Evolutionary conservation across 2,329 filamentous ascomycete genomes (phyloP).

Genomic region (Venturia aucupariae): DNA sequence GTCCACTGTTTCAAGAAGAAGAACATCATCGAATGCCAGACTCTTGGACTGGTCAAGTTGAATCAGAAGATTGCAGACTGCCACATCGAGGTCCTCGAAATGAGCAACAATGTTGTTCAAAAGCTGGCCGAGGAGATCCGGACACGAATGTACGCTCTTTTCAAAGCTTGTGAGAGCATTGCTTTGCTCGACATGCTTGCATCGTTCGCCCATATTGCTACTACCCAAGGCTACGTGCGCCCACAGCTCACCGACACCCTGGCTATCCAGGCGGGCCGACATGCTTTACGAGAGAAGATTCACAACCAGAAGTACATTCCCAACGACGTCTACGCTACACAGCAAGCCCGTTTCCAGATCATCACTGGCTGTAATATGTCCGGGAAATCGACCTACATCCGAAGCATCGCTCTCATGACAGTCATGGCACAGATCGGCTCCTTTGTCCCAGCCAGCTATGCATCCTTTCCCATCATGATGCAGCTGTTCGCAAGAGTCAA

Average conservation of each 20-base stretch:
- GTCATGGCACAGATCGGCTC: conserved; percentile 92
- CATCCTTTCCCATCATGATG: conserved; percentile 67
- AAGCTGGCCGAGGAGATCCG: conserved; percentile 64
- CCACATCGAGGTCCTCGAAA: conserved; percentile 68
- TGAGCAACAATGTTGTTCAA: conserved; percentile 60
- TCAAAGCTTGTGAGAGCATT: conserved; percentile 77
- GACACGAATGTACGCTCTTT: conserved; percentile 60
- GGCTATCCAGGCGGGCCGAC: conserved; percentile 64
- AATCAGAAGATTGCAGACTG: conserved; percentile 67
- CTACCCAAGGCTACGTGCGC: conserved; percentile 32
- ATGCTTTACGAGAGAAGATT: conserved; percentile 70
- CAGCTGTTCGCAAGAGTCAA: conserved; percentile 84
- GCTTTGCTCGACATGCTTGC: conserved; percentile 71
- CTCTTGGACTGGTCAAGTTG: conserved; percentile 70
- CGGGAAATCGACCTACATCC: conserved; percentile 92
- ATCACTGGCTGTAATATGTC: conserved; percentile 96
- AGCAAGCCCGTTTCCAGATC: conserved; percentile 77
- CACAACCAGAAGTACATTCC: conserved; percentile 64
- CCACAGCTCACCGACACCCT: conserved; percentile 61
- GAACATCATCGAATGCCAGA: conserved; percentile 77
- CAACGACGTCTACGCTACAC: conserved; percentile 80
- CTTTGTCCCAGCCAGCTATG: conserved; percentile 81
- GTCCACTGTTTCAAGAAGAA: conserved; percentile 69
- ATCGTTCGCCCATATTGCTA: conserved; percentile 22
- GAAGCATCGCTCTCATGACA: conserved; percentile 70